Conservation (phyloP, 805 yeast species). For the Metschnikowia picachoensis region DNA sequence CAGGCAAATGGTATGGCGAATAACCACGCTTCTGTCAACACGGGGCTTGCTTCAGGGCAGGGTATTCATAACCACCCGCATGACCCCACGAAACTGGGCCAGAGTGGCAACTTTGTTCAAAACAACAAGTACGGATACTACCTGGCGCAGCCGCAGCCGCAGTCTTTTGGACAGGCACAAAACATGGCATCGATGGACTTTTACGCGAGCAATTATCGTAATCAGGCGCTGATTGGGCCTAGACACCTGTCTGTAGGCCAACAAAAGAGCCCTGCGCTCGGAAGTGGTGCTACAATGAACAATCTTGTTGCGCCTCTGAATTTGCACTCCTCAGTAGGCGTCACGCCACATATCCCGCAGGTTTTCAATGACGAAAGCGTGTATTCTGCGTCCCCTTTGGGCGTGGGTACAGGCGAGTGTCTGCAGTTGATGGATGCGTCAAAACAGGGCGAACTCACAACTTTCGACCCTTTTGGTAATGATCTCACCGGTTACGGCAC, state of each 20-base stretch:
- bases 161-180: not conserved
- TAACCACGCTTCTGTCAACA: not conserved
- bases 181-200: slow-evolving; percentile 3
- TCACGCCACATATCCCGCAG: slow-evolving; percentile 15
- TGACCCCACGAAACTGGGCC: not conserved
- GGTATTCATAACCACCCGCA: not conserved
- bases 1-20: not conserved
- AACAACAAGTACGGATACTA: slow-evolving; percentile 11
- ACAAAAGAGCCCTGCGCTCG: not conserved
- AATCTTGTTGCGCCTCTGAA: not conserved
- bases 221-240: not conserved
- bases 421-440: slow-evolving; percentile 6
- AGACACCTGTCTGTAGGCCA: not conserved
- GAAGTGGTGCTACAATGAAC: not conserved
- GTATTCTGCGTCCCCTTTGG: not conserved
- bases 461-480: slow-evolving; percentile 28
- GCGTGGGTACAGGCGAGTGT: not conserved
- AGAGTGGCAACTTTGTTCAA: not conserved
- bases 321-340: slow-evolving; percentile 1
- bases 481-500: slow-evolving; percentile 4
- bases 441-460: slow-evolving; percentile 9
- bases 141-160: slow-evolving; percentile 2
- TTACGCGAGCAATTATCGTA: not conserved
- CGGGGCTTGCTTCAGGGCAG: not conserved
- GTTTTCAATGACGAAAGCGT: slow-evolving; percentile 14